Evolutionary conservation across 192 early-diverging fungal species (phyloP), one percentile per base, ranked within the genome.

Genomic region (Coemansia sp.): DNA sequence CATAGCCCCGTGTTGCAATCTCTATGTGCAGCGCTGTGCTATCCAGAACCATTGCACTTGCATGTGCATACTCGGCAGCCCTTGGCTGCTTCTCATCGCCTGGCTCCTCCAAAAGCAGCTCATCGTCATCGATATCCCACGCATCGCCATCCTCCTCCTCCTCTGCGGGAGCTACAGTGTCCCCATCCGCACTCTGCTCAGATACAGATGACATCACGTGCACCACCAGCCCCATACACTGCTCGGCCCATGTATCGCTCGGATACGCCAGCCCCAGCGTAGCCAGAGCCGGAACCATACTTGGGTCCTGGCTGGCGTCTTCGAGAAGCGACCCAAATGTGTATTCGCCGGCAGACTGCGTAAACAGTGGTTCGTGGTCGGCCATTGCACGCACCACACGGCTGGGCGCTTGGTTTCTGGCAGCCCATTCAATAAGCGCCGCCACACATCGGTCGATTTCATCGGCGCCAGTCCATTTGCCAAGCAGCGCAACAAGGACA

Each of bases 91-190:
- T 20, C 45, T 48, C 45, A 23, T 50, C 58, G 0, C 48, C 36
- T 15, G 63, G 57, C 13, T 67, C n/a, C n/a, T n/a, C 70, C 19
- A 61, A 36, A n/a, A 45, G 41, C 9, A 62, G 13, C 14, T 41
- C 38, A 13, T 48, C 65, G 25, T 74, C 72, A 3, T 74, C 72
- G 20, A 74, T 63, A 38, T 50, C 72, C 72, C 72, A 74, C 2
- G 65, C 55, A 55, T 67, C 61, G 22, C 30, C 56, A 2, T 61
- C 70, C 11, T 58, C 63, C 0, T 64, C 62, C 0, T 57, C 62
- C 0, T 17, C 44, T n/a, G 28, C 29, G 30, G 1, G 23, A 1
- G 22, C 34, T 23, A 20, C 28, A 20, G 38, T 50, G 19, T 15
- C 57, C 36, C 9, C 22, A 8, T 6, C 14, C 14, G 20, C 9